These are phyloP conservation scores for Pichia norvegensis DNA, from an alignment of 1,139 yeast genomes.

Conservation along the genomic window DNA sequence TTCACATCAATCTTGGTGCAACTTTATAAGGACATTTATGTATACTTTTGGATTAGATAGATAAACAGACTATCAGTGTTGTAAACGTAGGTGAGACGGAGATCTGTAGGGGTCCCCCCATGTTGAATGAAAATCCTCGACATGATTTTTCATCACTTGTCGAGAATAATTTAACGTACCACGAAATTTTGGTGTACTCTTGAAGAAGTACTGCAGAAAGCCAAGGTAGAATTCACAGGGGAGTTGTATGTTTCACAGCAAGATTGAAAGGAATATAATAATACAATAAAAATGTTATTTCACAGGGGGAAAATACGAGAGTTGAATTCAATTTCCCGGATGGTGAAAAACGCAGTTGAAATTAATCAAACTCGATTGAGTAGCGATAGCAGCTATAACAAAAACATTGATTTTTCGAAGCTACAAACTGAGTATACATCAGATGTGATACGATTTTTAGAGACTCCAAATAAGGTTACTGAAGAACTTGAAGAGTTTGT, in stretches of 20 bases:
- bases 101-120: too few relatives aligned
- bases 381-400: background rate
- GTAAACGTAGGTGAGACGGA: too few relatives aligned
- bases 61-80: too few relatives aligned
- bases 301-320: background rate
- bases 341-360: background rate
- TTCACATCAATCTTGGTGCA: slow-evolving; percentile 37
- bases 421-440: background rate
- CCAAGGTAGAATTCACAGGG: background rate
- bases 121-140: background rate
- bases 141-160: background rate
- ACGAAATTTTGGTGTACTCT: too few relatives aligned
- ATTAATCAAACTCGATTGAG: background rate
- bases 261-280: background rate
- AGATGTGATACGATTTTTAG: slow-evolving; percentile 2
- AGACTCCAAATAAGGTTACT: slow-evolving; percentile 2
- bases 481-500: slow-evolving; percentile 3
- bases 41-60: background rate
- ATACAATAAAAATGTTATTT: background rate
- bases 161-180: background rate
- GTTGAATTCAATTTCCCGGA: background rate
- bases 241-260: background rate
- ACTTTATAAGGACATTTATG: background rate
- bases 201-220: too few relatives aligned
- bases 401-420: background rate